Base-by-base conservation (phyloP, 2,329 filamentous ascomycete genomes). In the Colletotrichum sp. region DNA sequence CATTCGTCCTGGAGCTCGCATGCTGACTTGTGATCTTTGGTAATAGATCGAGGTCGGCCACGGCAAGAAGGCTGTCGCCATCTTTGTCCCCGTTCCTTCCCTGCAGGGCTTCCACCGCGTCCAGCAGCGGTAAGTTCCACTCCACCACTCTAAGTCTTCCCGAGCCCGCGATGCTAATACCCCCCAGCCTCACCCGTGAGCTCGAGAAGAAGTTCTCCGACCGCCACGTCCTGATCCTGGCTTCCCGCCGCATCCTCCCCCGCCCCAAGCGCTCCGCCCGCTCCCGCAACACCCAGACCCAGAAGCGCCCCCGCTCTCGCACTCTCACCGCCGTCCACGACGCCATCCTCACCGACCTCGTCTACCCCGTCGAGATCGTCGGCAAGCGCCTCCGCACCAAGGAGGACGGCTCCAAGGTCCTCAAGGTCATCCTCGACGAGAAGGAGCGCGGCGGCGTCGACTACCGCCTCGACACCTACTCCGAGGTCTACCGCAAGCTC, bases 161-260 rank as follows among this genome's bases (percentile, higher is more conserved):
- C 34, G 1, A 16, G 16, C 7, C 2, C 34, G 36, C 75, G 52
- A 57, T n/a, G 18, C 12, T 24, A 16, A 59, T 28, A 13, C 28
- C 22, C n/a, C 5, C 0, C n/a, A 99, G 96, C 87, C 94, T 99
- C 87, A 99, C 97, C 89, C 97, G 97, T 90, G 97, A 99, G 93
- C 96, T 99, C 87, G 97, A 99, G 95, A 99, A 99, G 96, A 99
- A 99, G 92, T 99, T 99, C 95, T 99, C 97, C 81, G 97, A 99
- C 93, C 97, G 97, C 90, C 97, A 99, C 90, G 97, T 99, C 88
- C 92, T 99, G 88, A 96, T 99, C 93, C 94, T 99, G 84, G 97
- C 97, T 84, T 98, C 96, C 86, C 97, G 97, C 93, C 97, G 97
- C 89, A 99, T 99, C 85, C 93, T 99, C 79, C 96, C 97, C 88